Base-by-base conservation (phyloP, 2,329 filamentous ascomycete species). In the Pseudocercospora eumusae region DNA sequence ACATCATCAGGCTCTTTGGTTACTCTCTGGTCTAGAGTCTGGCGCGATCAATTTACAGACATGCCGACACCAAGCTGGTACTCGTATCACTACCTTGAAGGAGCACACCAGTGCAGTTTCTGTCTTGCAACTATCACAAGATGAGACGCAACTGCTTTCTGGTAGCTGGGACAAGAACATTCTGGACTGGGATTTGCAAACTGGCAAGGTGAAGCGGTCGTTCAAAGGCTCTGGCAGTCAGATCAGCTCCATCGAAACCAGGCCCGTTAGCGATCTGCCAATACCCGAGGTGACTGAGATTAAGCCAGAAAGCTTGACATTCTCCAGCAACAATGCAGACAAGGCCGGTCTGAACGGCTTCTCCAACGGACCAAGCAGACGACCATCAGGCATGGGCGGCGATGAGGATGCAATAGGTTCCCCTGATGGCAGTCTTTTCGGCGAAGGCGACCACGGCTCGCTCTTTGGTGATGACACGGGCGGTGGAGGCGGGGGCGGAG, bases 81-180 rank as follows among this genome's bases (percentile, higher is more conserved):
- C 93, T 74, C 86, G 91, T 56, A 96, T 99, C 59, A 84, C 87
- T 8, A 89, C 88, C 33, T 80, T 99, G 21, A 88, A 89, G 64
- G 86, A 89, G 67, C 95, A 99, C 74, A 92, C 88, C 1, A 96
- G 93, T 52, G 93, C 95, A 0, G 95, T 99, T 18, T 96, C 92
- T 20, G 91, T 96, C 4, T 78, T 99, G 62, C 88, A 86, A 9
- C 79, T 99, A 11, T 86, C 91, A 0, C 86, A 89, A 4, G 93
- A 98, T 68, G 95, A 99, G 78, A 88, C 84, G 71, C 93, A 89
- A 42, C 85, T 98, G 3, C 77, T 99, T 8, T 97, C 92, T 33
- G 95, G 95, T 3, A 93, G 92, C 74, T 99, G 95, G 95, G 95
- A 99, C 76, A 98, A 96, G 78, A 90, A 86, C 18, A 88, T 98